Evolutionary conservation across 2,329 filamentous ascomycete species (phyloP), one percentile per base, ranked within the genome.

Genomic region (Beauveria australis): DNA sequence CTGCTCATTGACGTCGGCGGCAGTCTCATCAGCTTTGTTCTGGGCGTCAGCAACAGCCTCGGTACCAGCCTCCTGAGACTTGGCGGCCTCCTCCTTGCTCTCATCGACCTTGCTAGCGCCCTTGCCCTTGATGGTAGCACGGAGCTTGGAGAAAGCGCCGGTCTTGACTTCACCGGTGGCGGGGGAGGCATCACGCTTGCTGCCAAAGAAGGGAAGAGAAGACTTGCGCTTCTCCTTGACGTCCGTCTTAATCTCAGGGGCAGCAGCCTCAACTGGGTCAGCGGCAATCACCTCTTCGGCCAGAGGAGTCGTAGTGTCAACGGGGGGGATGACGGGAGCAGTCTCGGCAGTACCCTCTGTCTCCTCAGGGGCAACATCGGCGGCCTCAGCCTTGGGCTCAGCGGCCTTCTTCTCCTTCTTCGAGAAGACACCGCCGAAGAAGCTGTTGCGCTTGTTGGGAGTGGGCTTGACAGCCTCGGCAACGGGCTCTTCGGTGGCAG

Each of bases 211-310:
- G 53, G 81, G 81, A 9, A 85, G 75, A 70, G 92, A 87, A 66
- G 90, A 94, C 76, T 86, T 86, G 75, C 91, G 89, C 89, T 95
- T 96, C 75, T 84, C 81, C 85, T 91, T 92, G 67, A 80, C 73
- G 64, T 84, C 82, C 76, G 85, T 84, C 74, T 84, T 84, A 60
- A 76, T 66, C 76, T 86, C 84, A 63, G 74, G 72, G 60, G 76
- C 69, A 51, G 64, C 73, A 24, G 75, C 75, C 72, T 83, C 80
- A 44, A 76, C 71, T 30, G 78, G 76, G 61, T 73, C 76, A n/a
- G 79, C 78, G 60, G 73, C 77, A 53, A 75, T 70, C 19, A 81
- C 81, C 66, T 86, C 81, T 64, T 84, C 74, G 53, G 79, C 80
- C 4, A 85, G 76, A 60, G 82, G 81, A 66, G 81, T 79, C 18